A percentile compares a stretch with the other conserved stretches of the same genome.
phyloP scores from a whole-genome alignment of 2,329 filamentous ascomycete species.

The Arthrobotrys pseudoclavata region DNA sequence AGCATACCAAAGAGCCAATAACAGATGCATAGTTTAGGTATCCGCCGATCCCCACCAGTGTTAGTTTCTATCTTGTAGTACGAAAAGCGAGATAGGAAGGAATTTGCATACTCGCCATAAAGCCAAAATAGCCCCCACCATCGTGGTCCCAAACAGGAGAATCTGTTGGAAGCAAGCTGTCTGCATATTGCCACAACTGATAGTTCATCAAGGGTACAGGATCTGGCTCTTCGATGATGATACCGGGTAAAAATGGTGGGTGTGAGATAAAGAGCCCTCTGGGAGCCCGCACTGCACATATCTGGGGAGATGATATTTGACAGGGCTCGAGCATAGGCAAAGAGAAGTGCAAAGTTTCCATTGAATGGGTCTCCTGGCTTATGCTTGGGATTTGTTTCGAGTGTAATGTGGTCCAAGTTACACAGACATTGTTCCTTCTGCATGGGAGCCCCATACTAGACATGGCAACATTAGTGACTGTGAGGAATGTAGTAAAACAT shows the following conservation, averaged over 20 bases:
- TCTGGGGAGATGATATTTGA: conserved; percentile 6
- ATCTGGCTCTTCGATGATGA: conserved; percentile 28
- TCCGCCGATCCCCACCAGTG: neutral
- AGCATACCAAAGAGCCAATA: conserved; percentile 7
- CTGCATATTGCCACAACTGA: conserved; percentile 38
- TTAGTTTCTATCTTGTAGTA: neutral
- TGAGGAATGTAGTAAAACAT: neutral
- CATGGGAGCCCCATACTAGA: neutral
- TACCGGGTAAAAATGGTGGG: conserved; percentile 36
- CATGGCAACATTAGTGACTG: neutral
- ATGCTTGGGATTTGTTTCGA: conserved; percentile 21
- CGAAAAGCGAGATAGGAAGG: neutral
- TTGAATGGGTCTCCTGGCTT: conserved; percentile 32
- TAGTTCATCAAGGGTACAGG: conserved; percentile 38
- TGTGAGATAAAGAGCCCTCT: conserved; percentile 21
- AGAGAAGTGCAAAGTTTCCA: conserved; percentile 38
- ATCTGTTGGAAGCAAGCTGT: conserved; percentile 6
- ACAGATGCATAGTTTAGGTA: conserved; percentile 37
- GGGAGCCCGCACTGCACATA: neutral
- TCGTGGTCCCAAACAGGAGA: conserved; percentile 31
- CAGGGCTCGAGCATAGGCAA: conserved; percentile 25
- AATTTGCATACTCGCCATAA: conserved; percentile 35
- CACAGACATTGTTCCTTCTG: conserved; percentile 17
- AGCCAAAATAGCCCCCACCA: conserved; percentile 48
- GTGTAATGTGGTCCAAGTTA: conserved; percentile 19